phyloP scores from a whole-genome alignment of 2,329 filamentous ascomycete genomes.

The Aspergillus terreus region DNA sequence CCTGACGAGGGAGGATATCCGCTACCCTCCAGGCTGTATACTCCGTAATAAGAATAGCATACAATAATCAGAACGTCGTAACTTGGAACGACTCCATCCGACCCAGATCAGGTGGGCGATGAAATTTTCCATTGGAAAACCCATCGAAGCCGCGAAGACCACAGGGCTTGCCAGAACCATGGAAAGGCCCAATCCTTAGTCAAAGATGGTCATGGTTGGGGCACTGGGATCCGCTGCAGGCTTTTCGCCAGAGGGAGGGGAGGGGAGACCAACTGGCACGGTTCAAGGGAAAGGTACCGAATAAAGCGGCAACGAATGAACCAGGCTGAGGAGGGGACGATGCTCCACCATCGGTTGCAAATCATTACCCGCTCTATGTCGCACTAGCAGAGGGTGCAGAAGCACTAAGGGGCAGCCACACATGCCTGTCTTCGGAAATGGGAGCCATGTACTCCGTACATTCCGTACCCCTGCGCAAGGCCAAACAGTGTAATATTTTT shows the following conservation, averaged over 20 bases:
- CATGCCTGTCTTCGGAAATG: constrained; percentile 19
- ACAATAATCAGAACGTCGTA: not conserved
- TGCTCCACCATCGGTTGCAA: constrained; percentile 16
- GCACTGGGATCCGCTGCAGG: constrained; percentile 7
- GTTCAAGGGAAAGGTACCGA: constrained; percentile 18
- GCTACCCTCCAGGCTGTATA: not conserved
- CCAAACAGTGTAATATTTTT: not conserved
- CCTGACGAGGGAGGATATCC: too few species aligned
- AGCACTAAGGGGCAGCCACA: not conserved
- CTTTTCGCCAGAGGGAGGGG: not conserved
- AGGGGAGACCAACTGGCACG: constrained; percentile 12
- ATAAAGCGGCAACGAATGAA: constrained; percentile 12
- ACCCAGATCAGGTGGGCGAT: constrained; percentile 8
- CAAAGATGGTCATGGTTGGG: constrained; percentile 5
- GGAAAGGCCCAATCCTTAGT: not conserved
- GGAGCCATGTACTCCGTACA: constrained; percentile 12
- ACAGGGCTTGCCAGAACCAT: constrained; percentile 4
- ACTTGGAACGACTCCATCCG: not conserved
- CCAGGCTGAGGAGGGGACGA: constrained; percentile 2
- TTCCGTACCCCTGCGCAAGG: constrained; percentile 2
- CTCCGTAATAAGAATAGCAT: not conserved
- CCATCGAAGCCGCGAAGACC: constrained; percentile 13
- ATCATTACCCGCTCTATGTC: constrained; percentile 20
- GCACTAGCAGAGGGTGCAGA: constrained; percentile 4
- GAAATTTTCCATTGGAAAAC: constrained; percentile 10